Conservation (phyloP, 2,329 filamentous ascomycete species). For the Aspergillus sojae region DNA sequence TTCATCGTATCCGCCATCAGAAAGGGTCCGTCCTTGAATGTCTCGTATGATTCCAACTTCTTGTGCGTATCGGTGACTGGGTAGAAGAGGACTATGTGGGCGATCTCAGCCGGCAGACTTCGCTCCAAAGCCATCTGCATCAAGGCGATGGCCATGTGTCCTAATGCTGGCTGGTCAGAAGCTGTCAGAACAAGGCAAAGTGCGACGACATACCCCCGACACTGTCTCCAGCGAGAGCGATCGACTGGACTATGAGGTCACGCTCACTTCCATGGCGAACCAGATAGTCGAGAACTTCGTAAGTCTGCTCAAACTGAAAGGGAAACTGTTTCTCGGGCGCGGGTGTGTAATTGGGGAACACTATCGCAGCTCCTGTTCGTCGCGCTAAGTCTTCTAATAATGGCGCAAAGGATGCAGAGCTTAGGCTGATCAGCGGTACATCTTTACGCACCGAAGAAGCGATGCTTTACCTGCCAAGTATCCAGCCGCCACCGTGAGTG, state of each 20-base stretch:
- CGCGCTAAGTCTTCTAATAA: constrained; percentile 14
- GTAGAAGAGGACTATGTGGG: constrained; percentile 12
- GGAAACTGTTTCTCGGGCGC: constrained; percentile 14
- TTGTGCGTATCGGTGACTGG: constrained; percentile 13
- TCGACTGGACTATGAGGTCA: not conserved
- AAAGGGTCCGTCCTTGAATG: constrained; percentile 11
- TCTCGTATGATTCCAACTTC: constrained; percentile 11
- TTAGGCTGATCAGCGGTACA: no score
- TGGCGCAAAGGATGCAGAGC: not conserved
- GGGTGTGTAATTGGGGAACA: constrained; percentile 13
- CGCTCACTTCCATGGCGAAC: not conserved
- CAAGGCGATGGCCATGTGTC: constrained; percentile 17
- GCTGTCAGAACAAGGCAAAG: no score
- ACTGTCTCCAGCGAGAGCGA: not conserved
- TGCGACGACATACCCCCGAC: not conserved
- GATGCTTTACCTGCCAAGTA: constrained; percentile 14
- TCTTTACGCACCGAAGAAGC: not conserved
- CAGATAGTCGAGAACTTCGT: constrained; percentile 11
- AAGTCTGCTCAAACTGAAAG: constrained; percentile 15
- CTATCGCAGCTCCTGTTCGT: constrained; percentile 8
- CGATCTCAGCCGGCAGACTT: constrained; percentile 6
- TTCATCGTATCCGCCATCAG: constrained; percentile 12
- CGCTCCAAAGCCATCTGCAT: constrained; percentile 7
- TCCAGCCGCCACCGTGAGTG: constrained; percentile 19
- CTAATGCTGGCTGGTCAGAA: not conserved